Base-by-base conservation (phyloP, 2,329 filamentous ascomycete species). In the Penicillium sp. region DNA sequence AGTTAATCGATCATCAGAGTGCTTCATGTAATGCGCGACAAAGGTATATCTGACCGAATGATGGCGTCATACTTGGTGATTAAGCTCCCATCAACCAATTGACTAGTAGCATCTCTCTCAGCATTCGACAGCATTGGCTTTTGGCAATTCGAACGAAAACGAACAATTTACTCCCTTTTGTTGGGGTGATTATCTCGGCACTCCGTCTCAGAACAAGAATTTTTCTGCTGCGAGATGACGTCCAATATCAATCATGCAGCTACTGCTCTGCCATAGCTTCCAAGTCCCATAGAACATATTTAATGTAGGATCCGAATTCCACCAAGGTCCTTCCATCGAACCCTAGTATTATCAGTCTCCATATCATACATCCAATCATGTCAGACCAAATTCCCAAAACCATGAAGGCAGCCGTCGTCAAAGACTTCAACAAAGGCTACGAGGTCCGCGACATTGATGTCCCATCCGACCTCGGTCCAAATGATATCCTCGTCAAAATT, bases 391-490 rank as follows among this genome's bases (percentile, higher is more conserved):
- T 54, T 6, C 52, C 55, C 18, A 36, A 54, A 26, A 47, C 46
- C 16, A 57, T 57, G 52, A 38, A 43, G 15, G 55, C 52, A n/a
- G 55, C 55, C 12, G 55, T 57, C 15, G 55, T 57, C 36, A 57
- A 57, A 15, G 52, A 57, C 39, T 57, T 57, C 55, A 54, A 57
- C 43, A 54, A 57, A 52, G 55, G 55, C 26, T 60, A 60, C 36
- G 58, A 60, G 41, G 53, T 60, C 36, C 56, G 54, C 21, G 58
- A 60, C 46, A 31, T 61, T 3, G 45, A 47, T 1, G 56, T 61
- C 0, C 58, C 58, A 12, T 21, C 41, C 16, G 46, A 56, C 23
- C 44, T 59, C 2, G 49, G 56, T 1, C 49, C 52, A 18, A 59
- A 54, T 15, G 57, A 61, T 31, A 49, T 61, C 18, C 52, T 61